Percentiles rank a stretch among this genome's conserved stretches.
Conservation (phyloP, 1,284 basidiomycete species). For the Malassezia dermatis region DNA sequence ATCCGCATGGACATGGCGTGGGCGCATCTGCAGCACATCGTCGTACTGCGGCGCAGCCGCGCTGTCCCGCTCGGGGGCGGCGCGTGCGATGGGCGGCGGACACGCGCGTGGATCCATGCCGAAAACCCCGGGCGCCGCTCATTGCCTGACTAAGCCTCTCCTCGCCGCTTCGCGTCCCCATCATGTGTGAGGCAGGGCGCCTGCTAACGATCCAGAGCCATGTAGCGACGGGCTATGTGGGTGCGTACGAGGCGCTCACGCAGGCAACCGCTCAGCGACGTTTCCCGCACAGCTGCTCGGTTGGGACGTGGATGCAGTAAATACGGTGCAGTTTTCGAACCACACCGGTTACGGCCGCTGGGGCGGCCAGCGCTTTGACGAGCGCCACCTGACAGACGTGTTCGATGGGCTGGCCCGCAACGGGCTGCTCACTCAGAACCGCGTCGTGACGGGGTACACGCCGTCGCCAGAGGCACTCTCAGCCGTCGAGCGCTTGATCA, state of each 20-base stretch:
- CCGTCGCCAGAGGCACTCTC: slow-evolving; percentile 70
- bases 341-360: slow-evolving; percentile 64
- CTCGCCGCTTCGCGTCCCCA: background rate
- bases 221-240: slow-evolving; percentile 90
- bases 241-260: slow-evolving; percentile 50
- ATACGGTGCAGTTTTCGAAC: slow-evolving; percentile 72
- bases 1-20: background rate
- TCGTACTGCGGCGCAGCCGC: background rate
- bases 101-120: background rate
- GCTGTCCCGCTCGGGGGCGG: background rate
- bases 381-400: slow-evolving; percentile 45
- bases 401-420: slow-evolving; percentile 41
- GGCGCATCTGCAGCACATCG: background rate
- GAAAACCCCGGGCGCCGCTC: background rate
- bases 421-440: slow-evolving; percentile 30
- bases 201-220: slow-evolving; percentile 70
- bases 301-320: slow-evolving; percentile 91
- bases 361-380: slow-evolving; percentile 49
- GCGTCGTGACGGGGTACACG: slow-evolving; percentile 61
- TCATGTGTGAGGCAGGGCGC: slow-evolving; percentile 2
- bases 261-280: slow-evolving; percentile 70
- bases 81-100: background rate
- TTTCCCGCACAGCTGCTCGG: slow-evolving; percentile 90
- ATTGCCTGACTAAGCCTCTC: background rate
- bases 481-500: slow-evolving; percentile 59